phyloP scores from a whole-genome alignment of 805 yeast genomes.

The Yamadazyma scolyti region DNA sequence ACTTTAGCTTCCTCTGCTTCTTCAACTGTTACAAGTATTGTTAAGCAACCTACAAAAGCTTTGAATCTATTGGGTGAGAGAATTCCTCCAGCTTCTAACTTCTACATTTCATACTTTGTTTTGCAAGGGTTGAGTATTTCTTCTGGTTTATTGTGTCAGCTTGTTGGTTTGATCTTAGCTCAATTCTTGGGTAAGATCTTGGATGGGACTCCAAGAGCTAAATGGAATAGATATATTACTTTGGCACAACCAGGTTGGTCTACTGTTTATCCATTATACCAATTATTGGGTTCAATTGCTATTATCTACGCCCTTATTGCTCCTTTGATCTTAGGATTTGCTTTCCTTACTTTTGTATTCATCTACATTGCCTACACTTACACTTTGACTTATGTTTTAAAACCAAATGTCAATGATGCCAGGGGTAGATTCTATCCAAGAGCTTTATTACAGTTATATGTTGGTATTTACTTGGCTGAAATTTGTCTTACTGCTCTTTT shows the following conservation, averaged over 20 bases:
- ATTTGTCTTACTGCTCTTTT: slow-evolving; percentile 67
- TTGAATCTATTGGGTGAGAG: slow-evolving; percentile 69
- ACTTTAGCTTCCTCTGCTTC: slow-evolving; percentile 84
- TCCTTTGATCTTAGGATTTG: slow-evolving; percentile 66
- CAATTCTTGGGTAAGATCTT: slow-evolving; percentile 66
- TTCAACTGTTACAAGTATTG: slow-evolving; percentile 68
- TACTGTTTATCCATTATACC: slow-evolving; percentile 71
- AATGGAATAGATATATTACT: slow-evolving; percentile 72
- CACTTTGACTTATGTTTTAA: slow-evolving; percentile 59
- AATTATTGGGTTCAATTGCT: slow-evolving; percentile 69
- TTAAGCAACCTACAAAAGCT: slow-evolving; percentile 64
- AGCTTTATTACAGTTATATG: slow-evolving; percentile 69
- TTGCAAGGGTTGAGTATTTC: slow-evolving; percentile 78
- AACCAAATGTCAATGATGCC: slow-evolving; percentile 52
- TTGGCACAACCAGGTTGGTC: slow-evolving; percentile 78
- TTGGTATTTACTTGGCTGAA: slow-evolving; percentile 69
- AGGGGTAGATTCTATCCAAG: slow-evolving; percentile 73
- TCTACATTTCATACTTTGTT: slow-evolving; percentile 78
- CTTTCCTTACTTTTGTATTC: slow-evolving; percentile 54
- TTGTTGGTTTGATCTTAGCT: slow-evolving; percentile 68
- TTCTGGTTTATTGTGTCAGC: slow-evolving; percentile 72
- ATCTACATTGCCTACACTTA: slow-evolving; percentile 62
- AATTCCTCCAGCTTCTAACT: slow-evolving; percentile 87
- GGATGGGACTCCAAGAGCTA: slow-evolving; percentile 87
- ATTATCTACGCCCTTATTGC: slow-evolving; percentile 76